phyloP scores from a whole-genome alignment of 805 yeast species.

The Candida multigemmis region DNA sequence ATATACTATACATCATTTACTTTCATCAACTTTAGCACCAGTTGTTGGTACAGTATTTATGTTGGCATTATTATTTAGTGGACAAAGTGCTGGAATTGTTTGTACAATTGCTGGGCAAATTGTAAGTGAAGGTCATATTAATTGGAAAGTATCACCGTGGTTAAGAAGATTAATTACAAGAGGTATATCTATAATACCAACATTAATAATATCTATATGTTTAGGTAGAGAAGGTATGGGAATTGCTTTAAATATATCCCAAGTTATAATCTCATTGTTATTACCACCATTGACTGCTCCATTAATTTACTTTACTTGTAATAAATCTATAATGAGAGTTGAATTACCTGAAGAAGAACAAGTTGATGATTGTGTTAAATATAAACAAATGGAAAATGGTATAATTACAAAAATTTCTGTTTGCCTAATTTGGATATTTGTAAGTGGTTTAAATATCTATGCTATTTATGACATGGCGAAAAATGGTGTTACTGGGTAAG shows the following conservation, averaged over 20 bases:
- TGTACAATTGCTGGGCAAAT: conserved; percentile 93
- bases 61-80: conserved; percentile 75
- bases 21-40: conserved; percentile 53
- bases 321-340: conserved; percentile 58
- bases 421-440: conserved; percentile 57
- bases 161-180: conserved; percentile 71
- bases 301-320: conserved; percentile 70
- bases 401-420: conserved; percentile 48
- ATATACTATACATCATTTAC: conserved; percentile 62
- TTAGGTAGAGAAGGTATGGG: conserved; percentile 70
- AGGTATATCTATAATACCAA: conserved; percentile 71
- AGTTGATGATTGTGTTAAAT: conserved; percentile 11
- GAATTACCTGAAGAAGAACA: conserved; percentile 16
- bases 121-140: conserved; percentile 83
- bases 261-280: conserved; percentile 72
- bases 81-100: conserved; percentile 86
- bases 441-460: conserved; percentile 65
- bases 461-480: conserved; percentile 34
- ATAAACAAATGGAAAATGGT: conserved; percentile 53
- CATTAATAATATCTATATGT: conserved; percentile 59
- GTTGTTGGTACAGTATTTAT: conserved; percentile 80
- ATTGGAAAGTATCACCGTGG: conserved; percentile 80
- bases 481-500: conserved; percentile 22
- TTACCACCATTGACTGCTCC: conserved; percentile 85
- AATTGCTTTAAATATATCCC: conserved; percentile 73